phyloP scores from a whole-genome alignment of 2,329 filamentous ascomycete genomes.

The Tolypocladium guangdongense region DNA sequence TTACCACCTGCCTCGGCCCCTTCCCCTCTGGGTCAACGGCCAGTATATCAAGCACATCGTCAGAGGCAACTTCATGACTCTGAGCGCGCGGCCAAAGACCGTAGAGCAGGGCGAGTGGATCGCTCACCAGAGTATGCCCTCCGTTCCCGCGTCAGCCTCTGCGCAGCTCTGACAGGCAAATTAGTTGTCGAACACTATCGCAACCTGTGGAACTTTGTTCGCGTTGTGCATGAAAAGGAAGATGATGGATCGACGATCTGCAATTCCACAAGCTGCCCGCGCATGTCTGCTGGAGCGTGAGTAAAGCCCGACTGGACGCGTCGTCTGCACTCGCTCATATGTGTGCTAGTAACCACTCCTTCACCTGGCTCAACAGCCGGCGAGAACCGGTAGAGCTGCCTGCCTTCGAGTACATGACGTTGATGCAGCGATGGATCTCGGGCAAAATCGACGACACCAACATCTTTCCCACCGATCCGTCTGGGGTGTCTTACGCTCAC shows the following conservation, averaged over 20 bases:
- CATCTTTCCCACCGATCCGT: constrained; percentile 82
- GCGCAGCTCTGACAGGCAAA: constrained; percentile 4
- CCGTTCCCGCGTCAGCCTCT: not conserved
- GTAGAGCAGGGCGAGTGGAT: constrained; percentile 94
- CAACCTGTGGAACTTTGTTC: constrained; percentile 78
- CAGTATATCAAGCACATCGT: constrained; percentile 77
- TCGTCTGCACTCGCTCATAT: not conserved
- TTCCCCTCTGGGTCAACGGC: constrained; percentile 66
- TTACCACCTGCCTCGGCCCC: constrained; percentile 54
- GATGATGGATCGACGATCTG: constrained; percentile 69
- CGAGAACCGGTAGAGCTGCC: constrained; percentile 85
- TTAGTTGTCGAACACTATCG: constrained; percentile 87
- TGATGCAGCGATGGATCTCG: constrained; percentile 95
- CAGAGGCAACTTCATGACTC: constrained; percentile 94
- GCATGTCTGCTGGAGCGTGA: constrained; percentile 89
- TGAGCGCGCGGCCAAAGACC: constrained; percentile 85
- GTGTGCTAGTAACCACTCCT: constrained; percentile 64
- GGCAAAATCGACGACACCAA: constrained; percentile 85
- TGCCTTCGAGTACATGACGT: constrained; percentile 84
- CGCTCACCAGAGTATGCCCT: constrained; percentile 76
- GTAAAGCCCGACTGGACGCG: constrained; percentile 25
- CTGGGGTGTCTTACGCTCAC: constrained; percentile 54
- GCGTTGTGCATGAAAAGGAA: constrained; percentile 79
- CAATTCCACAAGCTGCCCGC: constrained; percentile 73
- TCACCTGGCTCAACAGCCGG: constrained; percentile 89